Base-by-base conservation (phyloP, 345 rosid genomes). In the Firmiana major region DNA sequence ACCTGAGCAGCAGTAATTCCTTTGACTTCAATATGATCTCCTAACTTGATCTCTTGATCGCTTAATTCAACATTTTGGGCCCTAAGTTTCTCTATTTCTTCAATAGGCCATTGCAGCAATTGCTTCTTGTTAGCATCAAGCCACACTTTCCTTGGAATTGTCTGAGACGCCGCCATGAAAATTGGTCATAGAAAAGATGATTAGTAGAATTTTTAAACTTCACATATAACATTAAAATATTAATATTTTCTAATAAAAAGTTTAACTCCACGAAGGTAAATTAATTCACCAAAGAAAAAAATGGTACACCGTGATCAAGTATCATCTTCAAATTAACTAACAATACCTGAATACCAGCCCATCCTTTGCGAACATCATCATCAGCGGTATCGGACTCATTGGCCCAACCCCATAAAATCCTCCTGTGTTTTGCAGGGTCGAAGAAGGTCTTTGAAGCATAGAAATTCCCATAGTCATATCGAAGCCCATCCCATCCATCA, bases 371-470 rank as follows among this genome's bases (percentile, higher is more conserved):
- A 0, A 65, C 76, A 53, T 93, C 92, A 54, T 84, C 86, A 0
- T 34, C 1, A 11, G 9, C 16, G 0, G 88, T 11, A 70, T 94
- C 96, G 0, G 98, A 93, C 63, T 94, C 97, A 73, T 95, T 95
- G 19, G 88, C 89, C 98, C 99, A 93, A 77, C 98, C 98, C 92
- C 94, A 93, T 9, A 93, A 72, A 19, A 93, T 54, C 79, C 99
- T 84, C 60, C 93, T 73, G 1, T 83, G 79, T 73, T 84, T 89
- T 9, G 24, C 75, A n/a, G 81, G 70, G 46, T 90, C 94, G 19
- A 84, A 95, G 81, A 95, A 93, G 2, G 94, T 81, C 75, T 95
- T 93, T 0, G 99, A 95, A 0, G 99, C 99, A 19, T 93, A 95
- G 40, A 82, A 95, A 58, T 90, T 95, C 0, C 96, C 98, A 42